Evolutionary conservation across 495 filamentous ascomycete genomes (phyloP).

Genomic region (Lasiosphaeriaceae sp.): DNA sequence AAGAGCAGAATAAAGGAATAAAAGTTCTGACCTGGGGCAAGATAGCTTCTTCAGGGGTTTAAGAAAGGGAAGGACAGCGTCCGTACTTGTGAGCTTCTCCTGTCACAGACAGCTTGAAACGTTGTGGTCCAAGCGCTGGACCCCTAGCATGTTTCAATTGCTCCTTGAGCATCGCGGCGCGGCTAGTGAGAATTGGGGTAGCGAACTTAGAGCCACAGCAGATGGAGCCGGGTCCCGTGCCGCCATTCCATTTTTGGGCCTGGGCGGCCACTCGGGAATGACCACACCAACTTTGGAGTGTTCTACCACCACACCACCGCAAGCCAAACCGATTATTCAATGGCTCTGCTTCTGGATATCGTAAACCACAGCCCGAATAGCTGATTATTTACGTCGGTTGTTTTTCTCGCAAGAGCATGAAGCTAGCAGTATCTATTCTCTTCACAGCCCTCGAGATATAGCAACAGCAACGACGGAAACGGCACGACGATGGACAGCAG

Average conservation of each 20-base stretch:
- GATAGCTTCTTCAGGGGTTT: not conserved
- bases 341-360: too few relatives aligned
- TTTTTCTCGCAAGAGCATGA: not conserved
- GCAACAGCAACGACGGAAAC: not conserved
- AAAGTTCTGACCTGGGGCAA: not conserved
- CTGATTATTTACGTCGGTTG: too few relatives aligned
- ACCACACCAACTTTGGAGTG: too few relatives aligned
- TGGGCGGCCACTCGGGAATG: too few relatives aligned
- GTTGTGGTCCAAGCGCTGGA: slow-evolving; percentile 21
- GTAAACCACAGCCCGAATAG: too few relatives aligned
- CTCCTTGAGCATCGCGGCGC: not conserved
- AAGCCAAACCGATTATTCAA: too few relatives aligned
- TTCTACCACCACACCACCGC: too few relatives aligned
- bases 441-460: not conserved
- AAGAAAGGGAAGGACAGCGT: slow-evolving; percentile 7
- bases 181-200: not conserved
- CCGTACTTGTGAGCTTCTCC: not conserved
- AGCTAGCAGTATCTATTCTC: not conserved
- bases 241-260: too few relatives aligned
- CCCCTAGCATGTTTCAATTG: slow-evolving; percentile 29
- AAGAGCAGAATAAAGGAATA: not conserved
- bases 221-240: too few relatives aligned
- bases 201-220: not conserved
- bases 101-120: slow-evolving; percentile 21
- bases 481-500: slow-evolving; percentile 15